Evolutionary conservation across 805 yeast species (phyloP).

Genomic region (Schizosaccharomyces lindneri): DNA sequence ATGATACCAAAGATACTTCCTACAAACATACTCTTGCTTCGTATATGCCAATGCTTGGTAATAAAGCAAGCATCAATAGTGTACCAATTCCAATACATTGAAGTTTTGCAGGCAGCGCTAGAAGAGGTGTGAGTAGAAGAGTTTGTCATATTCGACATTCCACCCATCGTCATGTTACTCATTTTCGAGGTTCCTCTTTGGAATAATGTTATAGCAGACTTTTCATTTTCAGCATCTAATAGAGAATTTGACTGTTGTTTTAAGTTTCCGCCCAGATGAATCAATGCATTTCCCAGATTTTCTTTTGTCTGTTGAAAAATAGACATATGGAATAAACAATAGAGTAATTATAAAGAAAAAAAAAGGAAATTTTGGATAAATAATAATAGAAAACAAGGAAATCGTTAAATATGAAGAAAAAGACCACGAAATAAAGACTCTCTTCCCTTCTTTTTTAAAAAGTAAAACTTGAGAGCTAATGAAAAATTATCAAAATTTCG

Average conservation of each 20-base stretch:
- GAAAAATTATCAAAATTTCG: no score
- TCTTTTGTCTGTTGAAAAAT: not conserved
- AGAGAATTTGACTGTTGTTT: not conserved
- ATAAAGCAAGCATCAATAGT: constrained; percentile 42
- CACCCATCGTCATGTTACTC: not conserved
- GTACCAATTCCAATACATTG: constrained; percentile 54
- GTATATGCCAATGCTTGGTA: constrained; percentile 37
- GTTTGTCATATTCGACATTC: not conserved
- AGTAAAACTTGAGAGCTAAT: no score
- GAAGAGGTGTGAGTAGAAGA: not conserved
- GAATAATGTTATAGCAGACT: not conserved
- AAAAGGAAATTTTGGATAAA: not conserved
- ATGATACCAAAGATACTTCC: constrained; percentile 55
- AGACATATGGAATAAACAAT: not conserved
- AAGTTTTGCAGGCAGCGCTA: constrained; percentile 13
- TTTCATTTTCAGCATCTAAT: not conserved
- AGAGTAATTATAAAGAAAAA: not conserved
- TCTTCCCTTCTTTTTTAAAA: no score
- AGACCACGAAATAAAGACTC: no score
- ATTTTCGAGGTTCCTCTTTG: no score
- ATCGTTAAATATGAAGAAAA: no score
- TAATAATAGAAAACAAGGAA: not conserved
- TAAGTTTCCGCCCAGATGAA: not conserved
- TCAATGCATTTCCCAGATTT: not conserved
- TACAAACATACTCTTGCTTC: constrained; percentile 34